These are phyloP conservation scores for Aspergillus sojae DNA, from an alignment of 2,329 filamentous ascomycete genomes.

Conservation along the genomic window DNA sequence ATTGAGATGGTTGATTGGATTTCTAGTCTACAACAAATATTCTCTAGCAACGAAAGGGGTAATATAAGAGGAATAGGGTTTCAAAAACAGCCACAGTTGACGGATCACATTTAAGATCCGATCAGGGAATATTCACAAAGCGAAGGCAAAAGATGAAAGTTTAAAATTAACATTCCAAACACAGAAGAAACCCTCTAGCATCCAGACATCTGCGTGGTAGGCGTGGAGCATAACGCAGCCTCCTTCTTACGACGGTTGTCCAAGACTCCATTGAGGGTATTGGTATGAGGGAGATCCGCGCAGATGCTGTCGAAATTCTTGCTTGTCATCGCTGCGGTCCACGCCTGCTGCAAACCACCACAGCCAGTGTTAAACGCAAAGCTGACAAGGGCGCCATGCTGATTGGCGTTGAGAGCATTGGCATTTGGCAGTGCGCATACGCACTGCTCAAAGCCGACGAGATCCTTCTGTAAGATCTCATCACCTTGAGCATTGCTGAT, in stretches of 20 bases:
- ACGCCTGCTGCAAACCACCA: not conserved
- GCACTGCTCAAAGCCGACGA: conserved; percentile 4
- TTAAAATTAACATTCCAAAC: not conserved
- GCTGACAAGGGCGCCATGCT: conserved; percentile 11
- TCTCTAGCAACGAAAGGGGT: not conserved
- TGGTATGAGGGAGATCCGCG: not conserved
- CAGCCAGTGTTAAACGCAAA: conserved; percentile 10
- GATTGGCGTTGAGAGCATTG: conserved; percentile 11
- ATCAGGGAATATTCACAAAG: not conserved
- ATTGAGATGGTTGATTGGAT: not conserved
- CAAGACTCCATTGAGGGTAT: conserved; percentile 4
- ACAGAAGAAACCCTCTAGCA: not conserved
- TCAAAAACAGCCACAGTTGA: not conserved
- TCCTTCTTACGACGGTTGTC: conserved; percentile 3
- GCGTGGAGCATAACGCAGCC: conserved; percentile 1
- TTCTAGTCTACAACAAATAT: not conserved
- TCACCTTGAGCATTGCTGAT: conserved; percentile 5
- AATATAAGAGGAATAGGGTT: not conserved
- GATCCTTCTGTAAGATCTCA: conserved; percentile 7
- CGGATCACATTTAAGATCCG: not conserved
- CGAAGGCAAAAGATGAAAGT: not conserved
- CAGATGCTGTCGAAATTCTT: conserved; percentile 10
- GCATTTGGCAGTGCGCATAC: conserved; percentile 4
- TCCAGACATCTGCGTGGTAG: conserved; percentile 2
- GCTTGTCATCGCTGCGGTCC: conserved; percentile 7